Base-by-base conservation (phyloP, 2,329 filamentous ascomycete species). In the Arachnopeziza araneosa region DNA sequence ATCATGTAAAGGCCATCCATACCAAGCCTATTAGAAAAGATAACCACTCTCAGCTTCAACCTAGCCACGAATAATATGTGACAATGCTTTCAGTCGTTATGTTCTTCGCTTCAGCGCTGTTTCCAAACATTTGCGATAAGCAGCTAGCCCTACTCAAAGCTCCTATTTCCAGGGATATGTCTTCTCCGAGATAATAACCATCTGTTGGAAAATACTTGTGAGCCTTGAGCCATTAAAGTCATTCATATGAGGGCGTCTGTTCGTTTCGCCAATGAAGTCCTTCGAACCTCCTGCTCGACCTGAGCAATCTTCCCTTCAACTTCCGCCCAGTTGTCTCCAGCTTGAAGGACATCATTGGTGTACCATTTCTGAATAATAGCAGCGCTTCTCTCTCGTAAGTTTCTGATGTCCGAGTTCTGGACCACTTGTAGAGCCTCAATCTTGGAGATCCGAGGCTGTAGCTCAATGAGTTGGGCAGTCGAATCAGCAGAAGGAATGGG, bases 321-420 rank as follows among this genome's bases (percentile, higher is more conserved):
- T 24, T 71, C 69, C 23, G 71, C 71, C 71, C 70, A 73, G 23
- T 50, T 65, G n/a, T 73, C 71, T 23, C 71, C 71, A 23, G 65
- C 62, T 21, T 64, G 58, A 19, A 73, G 54, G 50, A 72, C 60
- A 59, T 72, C 68, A 21, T 64, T 57, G 21, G 62, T 63, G 58
- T 73, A 72, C 71, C 70, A 72, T 23, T 63, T 63, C 57, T 72
- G 69, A 32, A 73, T 64, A 1, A 70, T 52, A 5, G 64, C 67
- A 4, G 70, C 71, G 24, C 65, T 73, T 55, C 67, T 54, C 51
- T 70, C 66, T 54, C 69, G 65, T 22, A 73, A 54, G 19, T 67
- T 61, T 54, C 65, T 62, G 23, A 72, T 64, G n/a, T 72, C 69
- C 23, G 64, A 57, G 57, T 64, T 66, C 56, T 73, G 71, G 17